Evolutionary conservation across 495 filamentous ascomycete species (phyloP), one percentile per base, ranked within the genome.

Genomic region (Penicillium flavigenum): DNA sequence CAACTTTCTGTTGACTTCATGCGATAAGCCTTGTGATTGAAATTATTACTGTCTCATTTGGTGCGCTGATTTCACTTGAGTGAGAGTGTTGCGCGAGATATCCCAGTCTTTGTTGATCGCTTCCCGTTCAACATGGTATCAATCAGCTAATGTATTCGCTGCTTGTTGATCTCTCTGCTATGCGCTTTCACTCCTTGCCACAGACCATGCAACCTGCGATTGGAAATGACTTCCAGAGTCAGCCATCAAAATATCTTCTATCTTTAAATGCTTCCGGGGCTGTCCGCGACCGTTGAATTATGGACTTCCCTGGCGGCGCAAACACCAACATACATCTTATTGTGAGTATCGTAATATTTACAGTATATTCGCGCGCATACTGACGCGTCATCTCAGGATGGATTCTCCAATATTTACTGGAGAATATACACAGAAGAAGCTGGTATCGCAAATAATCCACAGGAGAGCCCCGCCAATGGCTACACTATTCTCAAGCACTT

Each of bases 381-480:
- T 74, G 59, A 76, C 53, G 22, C 27, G 19, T 12, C 32, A 27
- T 51, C 27, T 16, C 39, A 80, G 77, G 74, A 78, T 70, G 76
- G 77, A 27, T 79, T 78, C 70, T 77, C 75, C 63, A 72, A 69
- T 27, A 78, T 79, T 9, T 74, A 78, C 47, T 79, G 75, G 75
- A 75, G 76, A 58, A 78, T 78, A 59, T 79, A 79, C 60, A 77
- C 74, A 19, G 76, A 78, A 57, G 76, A 78, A 49, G 59, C 64
- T 39, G 65, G 63, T 58, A 72, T 68, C 51, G 44, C 65, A 16
- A 76, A 65, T 58, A 59, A 64, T 38, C 56, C 72, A n/a, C 64
- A 64, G 26, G 76, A 79, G 19, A 62, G 66, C 17, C 69, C 70
- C 10, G 61, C 73, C 34, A 79, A 75, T 63, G 72, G 72, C 39